Evolutionary conservation across 2,329 filamentous ascomycete genomes (phyloP).

Genomic region (Pleoardoris graminearum): DNA sequence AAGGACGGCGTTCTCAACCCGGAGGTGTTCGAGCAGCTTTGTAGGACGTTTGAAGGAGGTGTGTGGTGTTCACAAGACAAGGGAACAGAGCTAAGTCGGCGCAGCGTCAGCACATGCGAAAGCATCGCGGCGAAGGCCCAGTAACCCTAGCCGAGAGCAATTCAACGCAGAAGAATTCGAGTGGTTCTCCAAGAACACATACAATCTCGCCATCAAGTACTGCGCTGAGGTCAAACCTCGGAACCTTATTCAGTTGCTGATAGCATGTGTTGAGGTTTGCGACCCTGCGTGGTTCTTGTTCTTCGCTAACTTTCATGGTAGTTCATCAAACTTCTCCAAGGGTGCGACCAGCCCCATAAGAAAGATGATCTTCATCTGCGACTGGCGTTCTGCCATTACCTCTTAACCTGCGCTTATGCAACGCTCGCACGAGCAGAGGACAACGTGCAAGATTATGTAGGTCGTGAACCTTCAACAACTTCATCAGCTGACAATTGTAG

Average conservation of each 20-base stretch:
- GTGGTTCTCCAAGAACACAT: slow-evolving; percentile 83
- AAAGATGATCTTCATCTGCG: slow-evolving; percentile 59
- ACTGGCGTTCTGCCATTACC: slow-evolving; percentile 70
- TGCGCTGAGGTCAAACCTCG: slow-evolving; percentile 60
- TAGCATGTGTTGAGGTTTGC: slow-evolving; percentile 49
- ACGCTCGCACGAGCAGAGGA: slow-evolving; percentile 55
- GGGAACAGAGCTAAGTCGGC: slow-evolving; percentile 41
- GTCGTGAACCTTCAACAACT: slow-evolving; percentile 19
- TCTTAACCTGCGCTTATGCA: slow-evolving; percentile 55
- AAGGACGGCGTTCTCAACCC: slow-evolving; percentile 31
- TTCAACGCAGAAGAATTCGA: slow-evolving; percentile 71
- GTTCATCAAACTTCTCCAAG: slow-evolving; percentile 48
- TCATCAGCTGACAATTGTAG: slow-evolving; percentile 46
- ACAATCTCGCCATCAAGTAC: slow-evolving; percentile 73
- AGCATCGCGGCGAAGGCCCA: slow-evolving; percentile 49
- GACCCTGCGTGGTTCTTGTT: background rate
- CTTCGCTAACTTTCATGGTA: slow-evolving; percentile 18
- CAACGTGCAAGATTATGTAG: slow-evolving; percentile 45
- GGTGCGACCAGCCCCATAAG: slow-evolving; percentile 23
- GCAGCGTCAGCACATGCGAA: slow-evolving; percentile 53
- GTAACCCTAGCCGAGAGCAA: slow-evolving; percentile 42
- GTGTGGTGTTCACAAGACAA: background rate
- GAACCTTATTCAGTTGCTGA: slow-evolving; percentile 59
- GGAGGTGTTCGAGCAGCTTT: slow-evolving; percentile 54
- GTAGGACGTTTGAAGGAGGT: slow-evolving; percentile 59